Percentiles rank a stretch among this genome's conserved stretches.
These are phyloP conservation scores for Coemansia sp. DNA, from an alignment of 192 early-diverging fungal species.

Conservation along the genomic window DNA sequence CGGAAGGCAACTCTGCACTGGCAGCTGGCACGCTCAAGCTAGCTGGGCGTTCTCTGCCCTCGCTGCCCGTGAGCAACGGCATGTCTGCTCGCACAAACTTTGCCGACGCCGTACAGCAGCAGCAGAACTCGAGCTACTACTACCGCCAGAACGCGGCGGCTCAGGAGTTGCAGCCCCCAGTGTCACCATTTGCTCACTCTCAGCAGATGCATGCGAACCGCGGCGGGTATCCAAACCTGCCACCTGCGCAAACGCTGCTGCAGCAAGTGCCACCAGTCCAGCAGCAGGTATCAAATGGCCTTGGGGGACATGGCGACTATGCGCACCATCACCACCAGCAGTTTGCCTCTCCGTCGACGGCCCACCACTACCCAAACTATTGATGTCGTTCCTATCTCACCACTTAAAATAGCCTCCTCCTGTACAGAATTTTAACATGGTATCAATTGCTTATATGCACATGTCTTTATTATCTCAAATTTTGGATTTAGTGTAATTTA, in stretches of 20 bases:
- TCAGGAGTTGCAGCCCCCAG: slow-evolving; percentile 9
- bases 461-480: neutral
- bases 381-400: neutral
- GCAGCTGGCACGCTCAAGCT: slow-evolving; percentile 26
- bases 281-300: slow-evolving; percentile 2
- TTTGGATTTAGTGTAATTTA: neutral
- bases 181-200: slow-evolving; percentile 13
- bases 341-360: slow-evolving; percentile 16
- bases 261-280: slow-evolving; percentile 35
- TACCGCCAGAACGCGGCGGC: slow-evolving; percentile 8
- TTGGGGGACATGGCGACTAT: slow-evolving; percentile 7
- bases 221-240: slow-evolving; percentile 29
- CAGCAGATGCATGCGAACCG: slow-evolving; percentile 16
- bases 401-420: neutral
- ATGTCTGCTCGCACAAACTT: slow-evolving; percentile 22
- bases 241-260: slow-evolving; percentile 45
- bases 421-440: slow-evolving; percentile 12
- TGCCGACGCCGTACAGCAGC: slow-evolving; percentile 21
- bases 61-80: slow-evolving; percentile 28
- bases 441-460: neutral
- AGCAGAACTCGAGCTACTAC: slow-evolving; percentile 6
- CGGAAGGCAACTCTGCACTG: slow-evolving; percentile 17
- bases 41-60: slow-evolving; percentile 41
- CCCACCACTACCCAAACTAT: slow-evolving; percentile 17
- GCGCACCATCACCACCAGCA: slow-evolving; percentile 8